Base-by-base conservation (phyloP, 257 asterid species). In the Orobanche coerulescens region DNA sequence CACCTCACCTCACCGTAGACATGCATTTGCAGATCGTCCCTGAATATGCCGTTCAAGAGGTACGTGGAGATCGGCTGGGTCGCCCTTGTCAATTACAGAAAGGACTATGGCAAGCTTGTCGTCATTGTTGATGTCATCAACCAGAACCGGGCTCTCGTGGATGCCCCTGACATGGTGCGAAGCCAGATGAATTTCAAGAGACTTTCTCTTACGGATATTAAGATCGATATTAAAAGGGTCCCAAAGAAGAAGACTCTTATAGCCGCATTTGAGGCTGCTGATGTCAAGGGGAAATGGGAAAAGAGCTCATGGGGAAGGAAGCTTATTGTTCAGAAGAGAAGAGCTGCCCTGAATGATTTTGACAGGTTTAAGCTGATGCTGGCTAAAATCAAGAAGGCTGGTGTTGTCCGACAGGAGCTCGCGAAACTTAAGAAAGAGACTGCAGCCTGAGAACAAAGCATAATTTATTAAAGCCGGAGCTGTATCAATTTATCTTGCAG, bases 31-130 rank as follows among this genome's bases (percentile, higher is more conserved):
- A 20, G 40, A 58, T 58, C 68, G 28, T 50, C 58, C 46, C 55
- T 40, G 56, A 66, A 44, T 26, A 72, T 72, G 97, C 95, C 94
- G 78, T 89, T 89, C 92, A 89, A 89, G 88, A 84, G 97, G 78
- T 90, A 75, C 73, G 95, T 90, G 61, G 95, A 89, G 92, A 84
- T 86, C 67, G 97, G 97, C 62, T 77, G 97, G 74, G 97, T 89
- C 4, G 97, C 90, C 20, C 84, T 89, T 18, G 84, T 89, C 76
- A 89, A 89, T 75, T 89, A 81, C 67, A 95, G 95, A 11, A 75
- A 90, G 77, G 97, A 90, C 47, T 90, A 86, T 42, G 97, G 97
- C 13, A 79, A 67, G 79, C 92, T 90, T 0, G 97, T 90, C 30
- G 97, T 90, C 61, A 90, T 90, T 19, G 97, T 90, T 11, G 97